Base-by-base conservation (phyloP, 2,329 filamentous ascomycete genomes). In the Fonsecaea pugnacius region DNA sequence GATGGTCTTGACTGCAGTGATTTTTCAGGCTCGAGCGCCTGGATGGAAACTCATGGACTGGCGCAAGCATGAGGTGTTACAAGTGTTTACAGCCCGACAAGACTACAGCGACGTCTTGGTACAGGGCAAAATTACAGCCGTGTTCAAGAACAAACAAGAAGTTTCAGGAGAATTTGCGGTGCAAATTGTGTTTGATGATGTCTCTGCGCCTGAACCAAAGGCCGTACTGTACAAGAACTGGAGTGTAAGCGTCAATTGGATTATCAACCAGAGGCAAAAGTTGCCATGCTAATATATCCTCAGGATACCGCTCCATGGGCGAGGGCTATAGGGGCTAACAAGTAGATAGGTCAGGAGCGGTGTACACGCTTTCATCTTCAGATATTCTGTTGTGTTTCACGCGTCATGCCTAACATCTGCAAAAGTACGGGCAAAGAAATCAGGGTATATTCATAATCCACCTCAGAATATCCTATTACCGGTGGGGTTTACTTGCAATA, bases 31-130 rank as follows among this genome's bases (percentile, higher is more conserved):
- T 18, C 5, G 46, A 50, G 6, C 46, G 16, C 5, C 7, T 50
- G 46, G 46, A 50, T 50, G 46, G 46, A 50, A 50, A 50, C 46
- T 18, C 46, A 10, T 50, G 16, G 46, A 50, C 46, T 18, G 46
- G 46, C 46, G 46, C 16, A 50, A 18, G 46, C 46, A 50, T 50
- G 46, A 50, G 46, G 46, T 30, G 46, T 5, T 50, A 8, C 46
- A 50, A 30, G 46, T 50, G 2, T 50, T 50, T 14, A 50, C 46
- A 50, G 46, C 46, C 46, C 46, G 46, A 50, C 6, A 7, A 18
- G 46, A 50, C 46, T 50, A 50, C 46, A 30, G 46, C 46, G 46
- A 50, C 46, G 46, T 50, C 46, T 14, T 50, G 46, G 14, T 50
- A 3, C 46, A 50, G 46, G 46, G 46, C 46, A 50, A 50, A n/a